Evolutionary conservation across 2,329 filamentous ascomycete genomes (phyloP).

Genomic region (Sphaerulina musiva): DNA sequence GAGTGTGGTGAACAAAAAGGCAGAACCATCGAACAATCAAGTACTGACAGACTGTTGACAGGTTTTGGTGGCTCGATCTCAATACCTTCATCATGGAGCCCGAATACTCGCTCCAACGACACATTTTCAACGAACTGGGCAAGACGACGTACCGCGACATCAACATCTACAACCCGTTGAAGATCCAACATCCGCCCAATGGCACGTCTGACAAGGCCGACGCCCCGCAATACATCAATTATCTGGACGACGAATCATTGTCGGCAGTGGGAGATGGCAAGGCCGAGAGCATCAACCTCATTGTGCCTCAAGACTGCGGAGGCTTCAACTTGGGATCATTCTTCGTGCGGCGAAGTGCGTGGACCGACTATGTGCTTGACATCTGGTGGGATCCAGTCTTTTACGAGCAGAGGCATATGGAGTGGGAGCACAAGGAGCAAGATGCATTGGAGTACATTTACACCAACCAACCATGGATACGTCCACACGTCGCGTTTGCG

Average conservation of each 20-base stretch:
- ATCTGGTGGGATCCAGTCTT: slow-evolving; percentile 98
- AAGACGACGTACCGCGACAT: slow-evolving; percentile 85
- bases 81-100: slow-evolving; percentile 99
- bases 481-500: slow-evolving; percentile 80
- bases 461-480: slow-evolving; percentile 82
- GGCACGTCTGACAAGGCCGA: slow-evolving; percentile 28
- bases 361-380: slow-evolving; percentile 86
- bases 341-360: slow-evolving; percentile 76
- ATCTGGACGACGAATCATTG: slow-evolving; percentile 67
- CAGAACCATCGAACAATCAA: no score
- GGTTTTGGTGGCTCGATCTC: slow-evolving; percentile 99
- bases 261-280: slow-evolving; percentile 73
- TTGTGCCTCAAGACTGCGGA: slow-evolving; percentile 87
- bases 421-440: slow-evolving; percentile 98
- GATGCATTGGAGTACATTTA: slow-evolving; percentile 92
- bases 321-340: slow-evolving; percentile 97
- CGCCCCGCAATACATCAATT: slow-evolving; percentile 45
- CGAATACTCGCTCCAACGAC: slow-evolving; percentile 76
- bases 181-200: slow-evolving; percentile 77
- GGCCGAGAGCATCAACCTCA: slow-evolving; percentile 71
- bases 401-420: slow-evolving; percentile 98
- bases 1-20: slow-evolving; percentile 32
- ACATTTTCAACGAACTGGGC: slow-evolving; percentile 77
- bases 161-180: slow-evolving; percentile 90
- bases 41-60: slow-evolving; percentile 35